Evolutionary conservation across 2,329 filamentous ascomycete genomes (phyloP), one percentile per base, ranked within the genome.

Genomic region (Biscogniauxia mediterranea): DNA sequence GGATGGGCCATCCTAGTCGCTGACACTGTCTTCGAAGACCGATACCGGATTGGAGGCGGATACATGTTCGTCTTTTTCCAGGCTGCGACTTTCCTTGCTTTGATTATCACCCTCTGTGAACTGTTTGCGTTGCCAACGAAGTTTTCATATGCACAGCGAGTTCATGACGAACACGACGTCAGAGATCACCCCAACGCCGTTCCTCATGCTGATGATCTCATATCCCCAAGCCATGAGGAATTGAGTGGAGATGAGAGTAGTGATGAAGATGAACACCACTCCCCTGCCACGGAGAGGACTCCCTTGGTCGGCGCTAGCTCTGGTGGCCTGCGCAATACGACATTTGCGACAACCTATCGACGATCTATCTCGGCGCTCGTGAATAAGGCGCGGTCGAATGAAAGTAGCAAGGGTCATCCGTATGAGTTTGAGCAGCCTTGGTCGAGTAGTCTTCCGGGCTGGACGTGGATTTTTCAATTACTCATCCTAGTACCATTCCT

Each of bases 381-480:
- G 56, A 75, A 69, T 51, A 74, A 71, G 69, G 76, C 76, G 7
- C 70, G 25, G 25, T 46, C 55, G 20, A 28, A 66, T 59, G 64
- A 66, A 64, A 71, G 60, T 61, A 63, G 64, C 38, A 69, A 61
- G 23, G 60, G 60, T 1, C 69, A 78, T 58, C 77, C 81, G 0
- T 93, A 89, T 71, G 84, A 85, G 13, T 79, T 85, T 57, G 95
- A 98, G 73, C 95, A 98, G 75, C 79, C 83, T 15, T 99, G 95
- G 95, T 96, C 92, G 56, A 84, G 84, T 3, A 83, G 83, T 46
- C 78, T 98, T 58, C 92, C 92, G 1, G 85, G 83, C 52, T 97
- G 90, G 90, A 88, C 90, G 19, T 99, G 95, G 95, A 76, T 95
- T 51, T 68, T 96, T 19, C 93, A 99, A 70, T 89, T 97, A 66